Percentiles rank a stretch among this genome's conserved stretches.
These are phyloP conservation scores for Suhomyces bribrorum DNA, from an alignment of 1,139 yeast genomes.

Conservation along the genomic window DNA sequence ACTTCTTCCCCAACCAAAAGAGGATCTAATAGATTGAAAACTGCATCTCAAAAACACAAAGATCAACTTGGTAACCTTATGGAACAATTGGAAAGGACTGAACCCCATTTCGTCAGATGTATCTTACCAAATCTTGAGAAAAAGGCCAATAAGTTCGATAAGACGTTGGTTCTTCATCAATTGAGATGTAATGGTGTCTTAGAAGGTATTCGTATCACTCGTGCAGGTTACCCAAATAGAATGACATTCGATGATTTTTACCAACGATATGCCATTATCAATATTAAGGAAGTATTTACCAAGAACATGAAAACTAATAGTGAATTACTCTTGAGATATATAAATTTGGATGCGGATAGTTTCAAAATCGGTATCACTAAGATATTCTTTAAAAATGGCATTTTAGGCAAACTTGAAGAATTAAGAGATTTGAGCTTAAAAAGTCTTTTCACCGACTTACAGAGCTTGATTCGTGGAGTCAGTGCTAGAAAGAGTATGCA, in stretches of 20 bases:
- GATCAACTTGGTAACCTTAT: slow-evolving; percentile 76
- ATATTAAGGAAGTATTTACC: slow-evolving; percentile 47
- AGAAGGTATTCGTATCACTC: slow-evolving; percentile 95
- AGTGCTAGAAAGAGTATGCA: slow-evolving; percentile 55
- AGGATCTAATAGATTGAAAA: slow-evolving; percentile 50
- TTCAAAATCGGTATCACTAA: slow-evolving; percentile 85
- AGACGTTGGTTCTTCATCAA: slow-evolving; percentile 78
- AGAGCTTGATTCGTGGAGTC: slow-evolving; percentile 68
- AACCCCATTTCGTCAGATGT: slow-evolving; percentile 96
- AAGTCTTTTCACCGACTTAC: slow-evolving; percentile 59
- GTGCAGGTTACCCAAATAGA: slow-evolving; percentile 96
- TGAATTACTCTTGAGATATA: slow-evolving; percentile 61
- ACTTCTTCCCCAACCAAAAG: slow-evolving; percentile 11
- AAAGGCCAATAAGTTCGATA: slow-evolving; percentile 70
- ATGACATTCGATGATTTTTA: slow-evolving; percentile 81
- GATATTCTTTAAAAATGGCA: slow-evolving; percentile 92
- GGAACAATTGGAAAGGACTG: slow-evolving; percentile 74
- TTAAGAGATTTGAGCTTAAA: slow-evolving; percentile 68
- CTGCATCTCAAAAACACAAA: slow-evolving; percentile 84
- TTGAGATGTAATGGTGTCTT: slow-evolving; percentile 95
- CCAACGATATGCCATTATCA: slow-evolving; percentile 69
- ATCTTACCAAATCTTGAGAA: slow-evolving; percentile 86
- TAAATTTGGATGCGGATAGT: slow-evolving; percentile 61
- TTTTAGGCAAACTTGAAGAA: slow-evolving; percentile 82
- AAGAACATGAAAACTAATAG: slow-evolving; percentile 62